These are phyloP conservation scores for Dryadomyces quercus-mongolicae DNA, from an alignment of 2,329 filamentous ascomycete species.

Conservation along the genomic window DNA sequence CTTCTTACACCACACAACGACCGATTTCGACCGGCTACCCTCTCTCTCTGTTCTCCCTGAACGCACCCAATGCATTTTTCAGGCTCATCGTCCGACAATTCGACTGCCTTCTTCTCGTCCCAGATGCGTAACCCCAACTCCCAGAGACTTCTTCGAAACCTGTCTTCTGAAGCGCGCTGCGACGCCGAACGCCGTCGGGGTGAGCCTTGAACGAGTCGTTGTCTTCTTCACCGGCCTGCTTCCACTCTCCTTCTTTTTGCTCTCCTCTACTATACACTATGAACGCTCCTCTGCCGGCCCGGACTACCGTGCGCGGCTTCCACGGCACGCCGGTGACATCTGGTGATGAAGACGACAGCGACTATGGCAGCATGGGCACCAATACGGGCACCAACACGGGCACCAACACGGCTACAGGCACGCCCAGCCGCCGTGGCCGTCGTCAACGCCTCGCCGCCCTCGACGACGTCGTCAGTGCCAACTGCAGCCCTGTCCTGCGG, in stretches of 20 bases:
- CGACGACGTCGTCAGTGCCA: constrained; percentile 46
- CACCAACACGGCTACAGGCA: constrained; percentile 22
- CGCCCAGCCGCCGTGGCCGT: constrained; percentile 13
- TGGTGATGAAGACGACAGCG: constrained; percentile 45
- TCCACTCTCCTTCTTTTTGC: no score
- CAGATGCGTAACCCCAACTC: constrained; percentile 45
- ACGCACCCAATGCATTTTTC: constrained; percentile 41
- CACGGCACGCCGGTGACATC: constrained; percentile 40
- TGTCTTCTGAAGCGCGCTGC: constrained; percentile 38
- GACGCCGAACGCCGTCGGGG: constrained; percentile 46
- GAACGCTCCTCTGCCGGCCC: constrained; percentile 33
- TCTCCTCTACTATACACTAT: constrained; percentile 26
- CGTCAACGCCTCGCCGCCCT: constrained; percentile 27
- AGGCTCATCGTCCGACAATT: constrained; percentile 26
- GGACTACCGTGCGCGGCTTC: constrained; percentile 45
- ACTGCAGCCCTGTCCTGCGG: constrained; percentile 48
- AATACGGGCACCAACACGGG: no score
- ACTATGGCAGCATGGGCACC: constrained; percentile 15
- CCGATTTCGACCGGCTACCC: background rate
- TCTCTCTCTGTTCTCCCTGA: no score
- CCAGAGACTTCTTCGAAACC: constrained; percentile 35
- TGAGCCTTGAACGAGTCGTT: constrained; percentile 22
- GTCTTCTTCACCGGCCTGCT: no score
- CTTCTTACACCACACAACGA: constrained; percentile 1
- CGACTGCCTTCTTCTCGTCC: constrained; percentile 38